phyloP scores from a whole-genome alignment of 2,329 filamentous ascomycete genomes.

The Colletotrichum coccodes region DNA sequence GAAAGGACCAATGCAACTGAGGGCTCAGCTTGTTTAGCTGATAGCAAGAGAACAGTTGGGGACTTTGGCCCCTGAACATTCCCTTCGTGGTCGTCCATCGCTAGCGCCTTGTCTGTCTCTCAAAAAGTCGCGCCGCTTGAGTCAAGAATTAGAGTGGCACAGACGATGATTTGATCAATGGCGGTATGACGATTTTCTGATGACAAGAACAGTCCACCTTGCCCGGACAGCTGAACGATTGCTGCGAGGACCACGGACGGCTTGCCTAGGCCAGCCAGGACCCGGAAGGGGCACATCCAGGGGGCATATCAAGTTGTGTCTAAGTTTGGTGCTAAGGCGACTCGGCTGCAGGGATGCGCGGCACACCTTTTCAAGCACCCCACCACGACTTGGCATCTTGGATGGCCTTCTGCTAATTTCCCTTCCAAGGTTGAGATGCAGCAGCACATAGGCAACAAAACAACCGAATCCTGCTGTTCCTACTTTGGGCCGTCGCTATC shows the following conservation, averaged over 20 bases:
- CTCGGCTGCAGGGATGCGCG: constrained; percentile 27
- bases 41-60: not conserved
- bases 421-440: constrained; percentile 32
- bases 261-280: constrained; percentile 12
- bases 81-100: not conserved
- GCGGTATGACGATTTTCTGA: constrained; percentile 25
- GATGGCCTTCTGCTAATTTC: constrained; percentile 32
- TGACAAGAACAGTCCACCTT: constrained; percentile 18
- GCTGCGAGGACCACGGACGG: constrained; percentile 11
- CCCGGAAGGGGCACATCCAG: constrained; percentile 3
- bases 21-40: not conserved
- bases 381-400: constrained; percentile 30
- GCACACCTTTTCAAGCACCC: constrained; percentile 29
- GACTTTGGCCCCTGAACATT: constrained; percentile 12
- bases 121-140: constrained; percentile 8
- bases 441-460: constrained; percentile 26
- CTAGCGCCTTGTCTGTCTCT: constrained; percentile 19
- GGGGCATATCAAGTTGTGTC: constrained; percentile 27
- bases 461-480: constrained; percentile 24
- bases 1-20: not conserved
- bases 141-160: constrained; percentile 23
- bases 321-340: constrained; percentile 30
- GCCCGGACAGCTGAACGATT: constrained; percentile 8
- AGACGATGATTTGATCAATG: constrained; percentile 25
- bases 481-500: constrained; percentile 4